These are phyloP conservation scores for Agaricus sinodeliciosus DNA, from an alignment of 768 basidiomycete species.

Conservation along the genomic window DNA sequence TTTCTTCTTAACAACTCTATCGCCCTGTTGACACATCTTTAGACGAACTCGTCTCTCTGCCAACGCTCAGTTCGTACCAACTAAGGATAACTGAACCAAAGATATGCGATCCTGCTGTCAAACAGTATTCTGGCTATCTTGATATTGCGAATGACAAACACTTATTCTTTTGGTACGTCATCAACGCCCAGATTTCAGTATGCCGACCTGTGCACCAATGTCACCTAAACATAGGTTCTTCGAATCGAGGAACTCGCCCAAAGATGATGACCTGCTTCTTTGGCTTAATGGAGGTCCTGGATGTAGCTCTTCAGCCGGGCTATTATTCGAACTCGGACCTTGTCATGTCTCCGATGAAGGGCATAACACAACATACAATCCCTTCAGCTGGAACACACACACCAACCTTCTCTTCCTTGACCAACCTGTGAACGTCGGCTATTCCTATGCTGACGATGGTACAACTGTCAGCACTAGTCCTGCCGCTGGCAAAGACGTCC, in stretches of 20 bases:
- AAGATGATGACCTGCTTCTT: conserved; percentile 74
- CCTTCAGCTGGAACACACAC: conserved; percentile 78
- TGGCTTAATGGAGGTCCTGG: conserved; percentile 87
- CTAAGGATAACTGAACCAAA: conserved; percentile 61
- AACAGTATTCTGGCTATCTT: conserved; percentile 80
- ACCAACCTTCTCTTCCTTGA: conserved; percentile 76
- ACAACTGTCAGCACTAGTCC: conserved; percentile 74
- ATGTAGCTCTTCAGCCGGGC: conserved; percentile 72
- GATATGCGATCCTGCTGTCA: conserved; percentile 74
- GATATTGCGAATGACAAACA: conserved; percentile 77
- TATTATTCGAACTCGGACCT: conserved; percentile 90
- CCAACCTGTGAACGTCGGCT: conserved; percentile 87
- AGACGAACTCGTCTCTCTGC: conserved; percentile 64
- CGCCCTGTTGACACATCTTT: not conserved
- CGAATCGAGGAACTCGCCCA: conserved; percentile 70
- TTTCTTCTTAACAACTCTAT: not conserved
- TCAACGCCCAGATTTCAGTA: not conserved
- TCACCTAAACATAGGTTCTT: conserved; percentile 60
- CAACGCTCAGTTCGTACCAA: conserved; percentile 41
- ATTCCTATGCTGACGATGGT: conserved; percentile 75
- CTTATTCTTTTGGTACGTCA: conserved; percentile 76
- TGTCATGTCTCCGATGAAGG: conserved; percentile 71
- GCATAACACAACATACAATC: conserved; percentile 63
- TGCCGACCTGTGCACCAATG: not conserved
- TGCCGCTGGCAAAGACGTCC: conserved; percentile 85